Base-by-base conservation (phyloP, 768 basidiomycete genomes). In the Dendrothele bispora region DNA sequence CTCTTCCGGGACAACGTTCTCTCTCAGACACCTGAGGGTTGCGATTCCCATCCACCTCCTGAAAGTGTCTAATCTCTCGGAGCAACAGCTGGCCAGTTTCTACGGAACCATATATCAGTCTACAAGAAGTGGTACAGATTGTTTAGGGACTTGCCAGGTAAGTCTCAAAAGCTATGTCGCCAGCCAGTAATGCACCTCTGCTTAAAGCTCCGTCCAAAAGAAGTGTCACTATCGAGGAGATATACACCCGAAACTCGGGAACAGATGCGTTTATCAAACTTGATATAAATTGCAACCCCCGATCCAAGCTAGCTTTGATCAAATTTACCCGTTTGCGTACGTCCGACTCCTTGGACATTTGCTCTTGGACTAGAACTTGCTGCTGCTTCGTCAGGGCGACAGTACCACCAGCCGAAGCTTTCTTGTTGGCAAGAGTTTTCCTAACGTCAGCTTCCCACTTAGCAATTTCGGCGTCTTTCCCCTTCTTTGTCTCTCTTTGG, bases 391-490 rank as follows among this genome's bases (percentile, higher is more conserved):
- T 90, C 15, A 98, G 64, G 1, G 72, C 71, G 5, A 67, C 69
- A 2, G 72, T 56, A 2, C 65, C 60, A 1, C 74, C 65, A 34
- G 24, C 39, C 17, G 44, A 17, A 8, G 80, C 77, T 62, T 90
- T 91, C 71, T 98, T 98, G 46, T 69, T 80, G 5, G 90, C 89
- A 1, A 98, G 72, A 0, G 86, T 82, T 55, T 89, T 85, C 8
- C 94, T 82, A n/a, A 95, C 72, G 51, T 99, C 95, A 22, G 85
- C 87, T 52, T 99, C 97, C 95, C 95, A 99, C 59, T 91, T 86
- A 15, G 91, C 87, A 12, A 95, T 88, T 28, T 91, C 91, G 5
- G 88, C 82, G 49, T 85, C 88, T 56, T 97, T 98, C 12, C 91
- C 89, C 61, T 95, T 95, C 54, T 68, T 76, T 3, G 67, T 66